Conservation (phyloP, 2,329 filamentous ascomycete genomes). For the Ascochyta rabiei region DNA sequence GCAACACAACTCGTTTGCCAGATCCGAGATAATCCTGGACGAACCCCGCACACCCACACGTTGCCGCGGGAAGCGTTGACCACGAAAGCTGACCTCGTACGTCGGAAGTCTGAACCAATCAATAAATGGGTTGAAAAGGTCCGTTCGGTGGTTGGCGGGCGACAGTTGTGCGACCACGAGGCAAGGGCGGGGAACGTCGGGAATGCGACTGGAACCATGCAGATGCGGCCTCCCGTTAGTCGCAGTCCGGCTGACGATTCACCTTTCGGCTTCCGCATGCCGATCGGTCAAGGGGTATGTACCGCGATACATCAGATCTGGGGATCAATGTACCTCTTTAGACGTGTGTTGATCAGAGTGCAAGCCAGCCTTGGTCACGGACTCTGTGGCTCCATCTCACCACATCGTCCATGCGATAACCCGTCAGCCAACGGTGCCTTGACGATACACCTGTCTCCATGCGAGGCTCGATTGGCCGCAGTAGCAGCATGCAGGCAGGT, state of each 20-base stretch:
- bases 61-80: slow-evolving; percentile 8
- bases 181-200: slow-evolving; percentile 20
- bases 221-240: slow-evolving; percentile 18
- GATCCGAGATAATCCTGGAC: neutral
- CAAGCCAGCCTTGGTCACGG: slow-evolving; percentile 4
- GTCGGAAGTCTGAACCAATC: slow-evolving; percentile 5
- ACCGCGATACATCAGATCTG: neutral
- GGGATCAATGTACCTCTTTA: neutral
- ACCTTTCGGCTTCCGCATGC: slow-evolving; percentile 9
- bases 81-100: slow-evolving; percentile 1
- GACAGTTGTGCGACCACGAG: slow-evolving; percentile 10
- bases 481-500: slow-evolving; percentile 33
- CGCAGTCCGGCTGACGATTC: slow-evolving; percentile 10
- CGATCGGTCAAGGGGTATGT: slow-evolving; percentile 4
- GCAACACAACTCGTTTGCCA: neutral
- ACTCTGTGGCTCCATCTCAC: neutral
- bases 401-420: slow-evolving; percentile 22
- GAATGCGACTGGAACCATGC: slow-evolving; percentile 15
- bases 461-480: slow-evolving; percentile 34
- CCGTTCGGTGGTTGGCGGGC: neutral
- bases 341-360: slow-evolving; percentile 17
- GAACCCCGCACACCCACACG: slow-evolving; percentile 5
- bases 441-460: slow-evolving; percentile 9
- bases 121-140: neutral
- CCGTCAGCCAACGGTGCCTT: slow-evolving; percentile 28